Evolutionary conservation across 202 grass and related monocot species (phyloP), one percentile per base, ranked within the genome.

Genomic region (Carex arenaria): DNA sequence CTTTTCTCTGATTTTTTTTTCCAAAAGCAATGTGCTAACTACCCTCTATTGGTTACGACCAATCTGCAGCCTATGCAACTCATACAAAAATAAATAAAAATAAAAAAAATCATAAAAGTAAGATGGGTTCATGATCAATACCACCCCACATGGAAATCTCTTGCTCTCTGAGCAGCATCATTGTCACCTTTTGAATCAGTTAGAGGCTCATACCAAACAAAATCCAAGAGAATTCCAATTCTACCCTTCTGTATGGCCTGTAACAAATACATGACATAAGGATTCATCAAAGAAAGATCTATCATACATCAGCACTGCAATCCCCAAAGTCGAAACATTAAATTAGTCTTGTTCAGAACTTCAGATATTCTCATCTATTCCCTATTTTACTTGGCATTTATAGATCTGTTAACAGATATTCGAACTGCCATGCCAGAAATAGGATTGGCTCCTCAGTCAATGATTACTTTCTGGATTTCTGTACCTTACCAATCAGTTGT

Each of bases 131-230:
- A 84, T 85, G 51, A 61, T 19, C 49, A 14, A 82, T 92, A 97
- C 94, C 94, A 97, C 69, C 94, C 92, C 14, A 97, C 69, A 59
- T 92, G 90, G 87, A 97, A 97, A 28, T 97, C 94, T 67, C 90
- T 92, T 51, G 94, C 87, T 78, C 92, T 87, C 79, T 91, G 83
- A 10, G 90, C 94, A 31, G 94, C 94, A 73, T 52, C 92, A 73
- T 80, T 73, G 72, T 97, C 94, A 0, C 80, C 77, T 0, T 72
- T 87, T 75, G 85, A 88, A 78, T 88, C 9, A 43, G 85, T 94
- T 56, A 92, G 80, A 82, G 90, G 88, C 51, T 94, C 92, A 0
- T 94, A 97, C 94, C 90, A 94, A 18, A 94, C 85, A 69, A 97
- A 97, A 66, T 97, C 94, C 80, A 94, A 78, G 15, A 94, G 89